Base-by-base conservation (phyloP, 495 filamentous ascomycete genomes). In the Penicillium turbatum region DNA sequence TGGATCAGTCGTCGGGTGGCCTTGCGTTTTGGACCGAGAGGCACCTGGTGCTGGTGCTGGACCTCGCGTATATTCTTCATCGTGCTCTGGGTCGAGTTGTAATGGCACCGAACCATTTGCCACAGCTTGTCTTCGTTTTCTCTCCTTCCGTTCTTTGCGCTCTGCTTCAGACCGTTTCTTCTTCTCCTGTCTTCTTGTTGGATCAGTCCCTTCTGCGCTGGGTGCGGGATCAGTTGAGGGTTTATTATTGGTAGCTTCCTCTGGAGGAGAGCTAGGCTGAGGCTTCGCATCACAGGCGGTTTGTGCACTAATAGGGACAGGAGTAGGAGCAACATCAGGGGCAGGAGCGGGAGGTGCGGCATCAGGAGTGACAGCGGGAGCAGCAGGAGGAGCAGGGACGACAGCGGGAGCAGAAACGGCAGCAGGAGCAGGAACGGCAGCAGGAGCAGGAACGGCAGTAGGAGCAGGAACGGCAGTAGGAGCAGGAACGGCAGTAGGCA, bases 141-240 rank as follows among this genome's bases (percentile, higher is more conserved):
- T 85, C 66, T 95, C 90, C 65, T 90, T 92, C 35, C 91, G 78
- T 44, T 92, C 89, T 62, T 89, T 90, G 19, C 90, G 74, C 65
- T 95, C 91, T 43, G 87, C 89, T 63, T 96, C 91, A 7, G 86
- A 91, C 51, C 86, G 83, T 74, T 91, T 92, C 69, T 95, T 95
- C 75, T 92, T 95, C 65, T 95, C 90, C 62, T 87, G 90, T 65
- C 92, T 95, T 47, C 80, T 80, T 19, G 74, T 82, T 0, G 74
- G 74, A 40, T 86, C 80, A 50, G 79, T 80, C 36, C 16, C 34
- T 36, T 77, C 68, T 19, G 57, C 61, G 27, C 74, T 66, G 7
- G 59, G 56, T 58, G 72, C 70, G 19, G 61, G 32, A 15, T 73
- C 67, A 43, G 64, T 55, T 5, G 54, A 19, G 35, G 56, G 24